phyloP scores from a whole-genome alignment of 345 rosid genomes.

The Citrus hindsii region DNA sequence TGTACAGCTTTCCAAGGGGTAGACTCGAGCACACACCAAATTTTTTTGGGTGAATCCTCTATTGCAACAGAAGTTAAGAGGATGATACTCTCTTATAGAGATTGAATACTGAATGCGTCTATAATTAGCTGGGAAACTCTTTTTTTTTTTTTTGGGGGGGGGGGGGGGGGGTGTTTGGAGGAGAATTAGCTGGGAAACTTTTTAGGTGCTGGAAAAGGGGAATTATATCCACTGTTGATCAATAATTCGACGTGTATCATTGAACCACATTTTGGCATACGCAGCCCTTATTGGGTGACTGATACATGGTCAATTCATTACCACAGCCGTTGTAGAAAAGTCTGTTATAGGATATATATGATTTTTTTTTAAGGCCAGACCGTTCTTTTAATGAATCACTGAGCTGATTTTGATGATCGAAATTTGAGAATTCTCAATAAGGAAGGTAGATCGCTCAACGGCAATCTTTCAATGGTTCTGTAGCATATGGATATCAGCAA shows the following conservation, averaged over 20 bases:
- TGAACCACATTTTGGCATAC: background rate
- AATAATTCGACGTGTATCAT: conserved; percentile 9
- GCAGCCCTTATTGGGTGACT: background rate
- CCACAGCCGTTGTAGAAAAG: background rate
- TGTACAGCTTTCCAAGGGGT: conserved; percentile 20
- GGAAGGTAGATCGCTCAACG: background rate
- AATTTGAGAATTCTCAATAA: background rate
- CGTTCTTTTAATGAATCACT: background rate
- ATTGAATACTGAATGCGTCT: background rate
- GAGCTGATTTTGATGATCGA: background rate
- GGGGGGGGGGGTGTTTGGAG: too few species aligned
- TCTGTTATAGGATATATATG: background rate
- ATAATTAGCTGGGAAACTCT: background rate
- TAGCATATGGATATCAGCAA: too few species aligned
- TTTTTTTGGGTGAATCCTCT: background rate
- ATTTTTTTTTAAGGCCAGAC: background rate
- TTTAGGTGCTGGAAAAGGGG: background rate
- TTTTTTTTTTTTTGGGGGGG: too few species aligned
- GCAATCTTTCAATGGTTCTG: background rate
- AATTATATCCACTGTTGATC: background rate
- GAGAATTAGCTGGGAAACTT: too few species aligned
- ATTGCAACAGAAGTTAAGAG: conserved; percentile 5
- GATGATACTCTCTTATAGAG: conserved; percentile 1
- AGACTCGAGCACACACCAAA: background rate
- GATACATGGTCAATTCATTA: background rate